Evolutionary conservation across 2,329 filamentous ascomycete genomes (phyloP).

Genomic region (Paecilomyces fulvus): DNA sequence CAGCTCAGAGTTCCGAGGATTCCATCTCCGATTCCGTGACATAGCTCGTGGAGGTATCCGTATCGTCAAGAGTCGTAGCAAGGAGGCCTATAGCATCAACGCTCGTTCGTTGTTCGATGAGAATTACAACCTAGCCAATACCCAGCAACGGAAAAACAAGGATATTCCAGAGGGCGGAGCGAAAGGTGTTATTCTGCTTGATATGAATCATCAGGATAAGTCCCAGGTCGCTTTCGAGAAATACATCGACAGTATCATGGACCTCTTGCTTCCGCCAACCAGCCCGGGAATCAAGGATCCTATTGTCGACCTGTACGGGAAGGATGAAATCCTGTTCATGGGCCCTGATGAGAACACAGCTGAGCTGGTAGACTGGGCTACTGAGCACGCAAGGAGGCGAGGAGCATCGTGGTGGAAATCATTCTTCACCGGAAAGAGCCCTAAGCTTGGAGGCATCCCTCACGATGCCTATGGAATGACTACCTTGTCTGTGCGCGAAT

Average conservation of each 20-base stretch:
- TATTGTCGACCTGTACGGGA: conserved; percentile 88
- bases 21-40: conserved; percentile 95
- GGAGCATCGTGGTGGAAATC: conserved; percentile 99
- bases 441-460: conserved; percentile 89
- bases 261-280: conserved; percentile 78
- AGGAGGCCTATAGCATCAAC: conserved; percentile 94
- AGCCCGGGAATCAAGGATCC: conserved; percentile 98
- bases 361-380: conserved; percentile 97
- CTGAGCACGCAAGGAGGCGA: conserved; percentile 76
- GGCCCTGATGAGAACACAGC: conserved; percentile 98
- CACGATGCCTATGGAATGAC: conserved; percentile 98
- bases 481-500: conserved; percentile 90
- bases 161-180: conserved; percentile 97
- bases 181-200: conserved; percentile 93
- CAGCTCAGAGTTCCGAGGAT: conserved; percentile 90
- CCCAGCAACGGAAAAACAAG: conserved; percentile 99
- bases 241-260: conserved; percentile 97
- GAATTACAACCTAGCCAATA: conserved; percentile 97
- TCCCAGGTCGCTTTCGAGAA: conserved; percentile 92
- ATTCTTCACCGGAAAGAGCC: conserved; percentile 98
- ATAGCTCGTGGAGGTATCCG: conserved; percentile 95
- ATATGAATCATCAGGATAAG: conserved; percentile 90
- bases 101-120: conserved; percentile 94
- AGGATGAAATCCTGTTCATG: conserved; percentile 97
- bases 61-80: conserved; percentile 95